A percentile compares a stretch with the other conserved stretches of the same genome.
Evolutionary conservation across 306 rosid species (phyloP).

Genomic region (Malus orientalis): DNA sequence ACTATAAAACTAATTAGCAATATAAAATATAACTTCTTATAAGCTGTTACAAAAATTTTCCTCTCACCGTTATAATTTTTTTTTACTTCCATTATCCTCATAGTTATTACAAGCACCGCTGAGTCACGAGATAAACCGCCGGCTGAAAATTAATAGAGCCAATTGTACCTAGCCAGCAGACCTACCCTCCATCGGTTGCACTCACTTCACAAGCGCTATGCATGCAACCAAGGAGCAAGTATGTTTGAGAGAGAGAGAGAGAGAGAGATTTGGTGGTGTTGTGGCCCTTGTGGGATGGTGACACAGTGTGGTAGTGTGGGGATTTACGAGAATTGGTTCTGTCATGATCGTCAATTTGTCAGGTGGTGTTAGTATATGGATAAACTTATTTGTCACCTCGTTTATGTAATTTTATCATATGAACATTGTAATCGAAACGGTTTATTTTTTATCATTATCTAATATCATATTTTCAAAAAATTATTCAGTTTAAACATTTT

Average conservation of each 20-base stretch:
- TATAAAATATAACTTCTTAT: too few relatives aligned
- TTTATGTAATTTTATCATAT: rapidly evolving
- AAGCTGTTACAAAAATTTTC: too few relatives aligned
- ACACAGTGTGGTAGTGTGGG: not conserved
- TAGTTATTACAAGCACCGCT: not conserved
- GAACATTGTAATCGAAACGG: rapidly evolving
- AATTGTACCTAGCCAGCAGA: not conserved
- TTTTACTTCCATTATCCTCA: too few relatives aligned
- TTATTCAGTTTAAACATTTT: too few relatives aligned
- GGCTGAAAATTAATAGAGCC: not conserved
- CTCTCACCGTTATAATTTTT: too few relatives aligned
- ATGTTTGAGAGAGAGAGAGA: not conserved
- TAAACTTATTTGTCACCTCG: too few relatives aligned
- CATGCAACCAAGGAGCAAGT: not conserved
- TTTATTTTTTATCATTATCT: too few relatives aligned
- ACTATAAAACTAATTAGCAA: too few relatives aligned
- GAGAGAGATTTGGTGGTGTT: not conserved
- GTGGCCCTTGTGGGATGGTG: not conserved
- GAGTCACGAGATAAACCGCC: not conserved
- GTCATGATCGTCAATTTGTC: not conserved
- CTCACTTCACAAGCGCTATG: not conserved
- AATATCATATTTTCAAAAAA: too few relatives aligned
- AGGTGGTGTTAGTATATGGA: too few relatives aligned
- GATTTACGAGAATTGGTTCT: not conserved
- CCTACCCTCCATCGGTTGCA: not conserved